A percentile compares a stretch with the other conserved stretches of the same genome.
These are phyloP conservation scores for Mycena latifolia DNA, from an alignment of 768 basidiomycete genomes.

Conservation along the genomic window DNA sequence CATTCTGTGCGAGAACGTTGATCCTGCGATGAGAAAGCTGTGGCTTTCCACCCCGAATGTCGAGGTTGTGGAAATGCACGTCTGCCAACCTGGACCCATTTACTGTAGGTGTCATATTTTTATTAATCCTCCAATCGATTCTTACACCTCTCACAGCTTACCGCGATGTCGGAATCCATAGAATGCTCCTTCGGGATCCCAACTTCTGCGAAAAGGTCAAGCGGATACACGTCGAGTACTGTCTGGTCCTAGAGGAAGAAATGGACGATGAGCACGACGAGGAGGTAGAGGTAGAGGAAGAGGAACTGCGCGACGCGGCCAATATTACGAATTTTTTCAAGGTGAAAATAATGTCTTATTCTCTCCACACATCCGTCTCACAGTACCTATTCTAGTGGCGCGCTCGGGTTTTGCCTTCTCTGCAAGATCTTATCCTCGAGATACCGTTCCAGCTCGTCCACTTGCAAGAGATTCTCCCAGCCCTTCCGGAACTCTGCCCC, in stretches of 20 bases:
- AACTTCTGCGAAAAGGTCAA: slow-evolving; percentile 13
- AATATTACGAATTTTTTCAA: slow-evolving; percentile 11
- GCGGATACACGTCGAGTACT: slow-evolving; percentile 7
- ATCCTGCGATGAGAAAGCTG: slow-evolving; percentile 10
- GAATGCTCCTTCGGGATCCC: slow-evolving; percentile 13
- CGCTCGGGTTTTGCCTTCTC: slow-evolving; percentile 5
- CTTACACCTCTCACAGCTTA: neutral
- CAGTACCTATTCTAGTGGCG: slow-evolving; percentile 8
- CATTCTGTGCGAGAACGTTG: slow-evolving; percentile 20
- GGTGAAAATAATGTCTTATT: neutral
- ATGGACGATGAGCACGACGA: neutral
- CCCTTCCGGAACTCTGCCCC: slow-evolving; percentile 17
- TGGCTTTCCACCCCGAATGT: slow-evolving; percentile 16
- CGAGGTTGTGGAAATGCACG: slow-evolving; percentile 14
- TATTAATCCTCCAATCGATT: neutral
- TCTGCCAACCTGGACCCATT: neutral
- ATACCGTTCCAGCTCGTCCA: slow-evolving; percentile 15
- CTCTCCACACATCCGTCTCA: neutral
- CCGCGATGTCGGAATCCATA: slow-evolving; percentile 10
- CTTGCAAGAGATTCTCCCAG: slow-evolving; percentile 6
- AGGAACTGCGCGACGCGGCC: neutral
- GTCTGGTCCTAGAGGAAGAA: neutral
- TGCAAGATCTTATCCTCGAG: slow-evolving; percentile 13
- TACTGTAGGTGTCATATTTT: neutral
- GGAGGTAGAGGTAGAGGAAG: neutral